Evolutionary conservation across 129 eudicot species (phyloP).

Genomic region (Artemisia annua): DNA sequence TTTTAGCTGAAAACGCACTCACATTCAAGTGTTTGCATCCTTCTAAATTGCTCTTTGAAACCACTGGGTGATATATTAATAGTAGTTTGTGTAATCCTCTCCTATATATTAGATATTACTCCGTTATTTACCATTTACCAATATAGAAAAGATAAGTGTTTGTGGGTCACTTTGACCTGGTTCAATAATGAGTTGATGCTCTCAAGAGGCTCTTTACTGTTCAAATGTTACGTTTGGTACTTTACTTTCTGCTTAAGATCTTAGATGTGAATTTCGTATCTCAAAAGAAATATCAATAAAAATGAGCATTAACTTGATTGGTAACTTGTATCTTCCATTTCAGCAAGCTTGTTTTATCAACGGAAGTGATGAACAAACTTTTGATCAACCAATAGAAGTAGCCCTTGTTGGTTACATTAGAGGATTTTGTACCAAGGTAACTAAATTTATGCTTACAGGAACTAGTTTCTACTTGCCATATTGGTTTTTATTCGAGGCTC

Average conservation of each 20-base stretch:
- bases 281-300: neutral
- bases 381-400: slow-evolving; percentile 42
- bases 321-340: slow-evolving; percentile 9
- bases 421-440: slow-evolving; percentile 58
- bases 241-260: neutral
- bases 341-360: slow-evolving; percentile 53
- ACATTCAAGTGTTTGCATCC: too few species aligned
- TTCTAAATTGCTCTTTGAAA: too few species aligned
- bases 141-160: too few species aligned
- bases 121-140: too few species aligned
- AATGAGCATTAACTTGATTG: slow-evolving; percentile 6
- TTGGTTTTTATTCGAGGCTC: too few species aligned
- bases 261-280: neutral
- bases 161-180: too few species aligned
- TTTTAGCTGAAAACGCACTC: too few species aligned
- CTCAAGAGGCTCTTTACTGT: neutral
- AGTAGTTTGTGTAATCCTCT: too few species aligned
- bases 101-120: too few species aligned
- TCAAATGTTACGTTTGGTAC: neutral
- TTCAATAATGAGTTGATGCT: too few species aligned
- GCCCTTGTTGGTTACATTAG: slow-evolving; percentile 68
- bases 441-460: neutral
- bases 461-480: too few species aligned
- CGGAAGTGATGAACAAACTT: slow-evolving; percentile 29
- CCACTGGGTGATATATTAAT: too few species aligned